Evolutionary conservation across 371 early-diverging fungal species (phyloP), one percentile per base, ranked within the genome.

Genomic region (Mucor sp.): DNA sequence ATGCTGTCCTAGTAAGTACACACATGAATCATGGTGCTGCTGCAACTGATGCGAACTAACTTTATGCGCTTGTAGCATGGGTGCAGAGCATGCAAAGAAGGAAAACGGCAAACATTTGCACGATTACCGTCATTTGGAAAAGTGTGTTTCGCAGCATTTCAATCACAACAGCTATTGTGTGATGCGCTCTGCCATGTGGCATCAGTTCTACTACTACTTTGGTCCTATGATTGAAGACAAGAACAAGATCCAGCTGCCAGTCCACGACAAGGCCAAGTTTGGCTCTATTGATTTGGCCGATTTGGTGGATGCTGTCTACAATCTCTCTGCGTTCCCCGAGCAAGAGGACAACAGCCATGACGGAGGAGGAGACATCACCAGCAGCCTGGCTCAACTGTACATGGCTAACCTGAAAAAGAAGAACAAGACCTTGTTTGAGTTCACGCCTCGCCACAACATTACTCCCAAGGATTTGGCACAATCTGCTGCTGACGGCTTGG

Each of bases 221-320:
- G 68, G 71, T 0, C 77, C 77, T 0, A 71, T 74, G 71, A 71
- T 77, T 19, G 74, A 71, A 27, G 66, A 70, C 35, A 6, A 66
- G 27, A 57, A 67, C 11, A 41, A 58, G 35, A 65, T 77, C 14
- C 17, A 14, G 3, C 19, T 77, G 12, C 39, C 68, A 27, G 55
- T 69, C 15, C 15, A 61, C n/a, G 25, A 66, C 12, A 21, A 74
- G 0, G 27, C 21, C 11, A 27, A 67, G 32, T 77, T 68, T 65
- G 44, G 64, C 9, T 33, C 69, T 0, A 44, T 71, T 39, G 66
- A 62, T 23, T 33, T 77, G 44, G 32, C 6, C 0, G 77, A 77
- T 30, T 19, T 69, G 4, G 47, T 64, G 3, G 58, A 65, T 25
- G 77, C 69, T 1, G 43, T 66, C 6, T 43, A 61, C 19, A 39